phyloP scores from a whole-genome alignment of 306 rosid genomes.

The Cucurbita argyrosperma region DNA sequence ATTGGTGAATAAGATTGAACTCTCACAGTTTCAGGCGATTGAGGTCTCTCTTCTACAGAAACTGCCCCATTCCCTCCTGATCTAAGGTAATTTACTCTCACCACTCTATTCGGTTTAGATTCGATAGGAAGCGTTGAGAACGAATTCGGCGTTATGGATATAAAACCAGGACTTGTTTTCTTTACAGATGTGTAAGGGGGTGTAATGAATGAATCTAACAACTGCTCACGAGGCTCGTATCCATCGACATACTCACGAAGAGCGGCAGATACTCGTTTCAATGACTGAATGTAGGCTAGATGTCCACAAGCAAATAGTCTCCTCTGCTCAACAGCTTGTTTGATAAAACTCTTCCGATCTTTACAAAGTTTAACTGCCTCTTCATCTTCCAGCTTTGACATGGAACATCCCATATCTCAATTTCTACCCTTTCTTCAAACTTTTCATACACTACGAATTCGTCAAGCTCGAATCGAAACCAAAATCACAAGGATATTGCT shows the following conservation, averaged over 20 bases:
- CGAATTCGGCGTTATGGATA: conserved; percentile 48
- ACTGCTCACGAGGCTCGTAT: conserved; percentile 35
- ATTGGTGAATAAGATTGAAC: conserved; percentile 51
- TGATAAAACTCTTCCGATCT: conserved; percentile 67
- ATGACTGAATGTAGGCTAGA: conserved; percentile 52
- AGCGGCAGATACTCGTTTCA: conserved; percentile 70
- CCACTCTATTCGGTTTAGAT: conserved; percentile 27
- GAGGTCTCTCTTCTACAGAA: conserved; percentile 72
- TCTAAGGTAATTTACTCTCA: conserved; percentile 54
- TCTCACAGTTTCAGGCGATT: conserved; percentile 48
- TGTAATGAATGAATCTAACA: conserved; percentile 47
- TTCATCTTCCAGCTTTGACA: conserved; percentile 70
- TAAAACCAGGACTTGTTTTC: conserved; percentile 39
- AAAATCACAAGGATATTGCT: conserved; percentile 25
- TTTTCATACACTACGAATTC: conserved; percentile 28
- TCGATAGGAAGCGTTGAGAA: conserved; percentile 23
- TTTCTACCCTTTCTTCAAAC: conserved; percentile 6
- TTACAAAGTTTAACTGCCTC: conserved; percentile 86
- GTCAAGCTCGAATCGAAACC: conserved; percentile 43
- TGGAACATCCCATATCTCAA: conserved; percentile 91
- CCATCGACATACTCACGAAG: conserved; percentile 62
- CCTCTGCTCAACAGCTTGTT: conserved; percentile 76
- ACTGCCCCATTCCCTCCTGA: conserved; percentile 60
- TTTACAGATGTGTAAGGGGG: conserved; percentile 48
- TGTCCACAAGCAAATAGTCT: conserved; percentile 58